Base-by-base conservation (phyloP, 2,329 filamentous ascomycete genomes). In the Parascedosporium putredinis region DNA sequence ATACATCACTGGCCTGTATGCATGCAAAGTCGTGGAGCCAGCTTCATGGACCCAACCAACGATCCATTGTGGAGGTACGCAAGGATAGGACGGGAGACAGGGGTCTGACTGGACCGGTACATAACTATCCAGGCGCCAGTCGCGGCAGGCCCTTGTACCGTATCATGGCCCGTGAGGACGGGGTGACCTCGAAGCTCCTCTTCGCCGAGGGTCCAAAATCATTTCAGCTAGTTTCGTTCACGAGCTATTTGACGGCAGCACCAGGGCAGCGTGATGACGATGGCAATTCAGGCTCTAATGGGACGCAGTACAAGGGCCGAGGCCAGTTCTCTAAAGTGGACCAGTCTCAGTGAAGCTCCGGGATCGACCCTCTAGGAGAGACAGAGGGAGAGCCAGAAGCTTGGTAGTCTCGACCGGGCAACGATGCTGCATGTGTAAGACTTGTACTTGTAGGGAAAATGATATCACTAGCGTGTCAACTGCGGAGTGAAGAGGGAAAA, bases 341-440 rank as follows among this genome's bases (percentile, higher is more conserved):
- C n/a, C 33, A 34, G 46, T 48, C 46, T 48, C 33, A 38, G 33
- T 40, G 33, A 16, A 24, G 33, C 40, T 48, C 46, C 46, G 33
- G 40, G 46, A 48, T 48, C 33, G 46, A 38, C 46, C 33, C 40
- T 33, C n/a, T n/a, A 33, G 5, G 10, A 24, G 10, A 38, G 36
- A 38, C 18, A 23, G 23, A 18, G 33, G 10, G 27, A 40, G 22
- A 34, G 22, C 18, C 31, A 38, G 22, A 20, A 12, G 16, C 22
- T 25, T 38, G 46, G 33, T 38, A 38, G 16, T 18, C 10, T 40
- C 7, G 33, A 40, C 22, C 18, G 33, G 34, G 45, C 25, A 40
- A 48, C 18, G 18, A 34, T 24, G 22, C 12, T 48, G 46, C 36
- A 33, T 23, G 24, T 24, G 45, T 23, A n/a, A 33, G 27, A 47